These are phyloP conservation scores for Noccaea caerulescens DNA, from an alignment of 345 rosid genomes.

Conservation along the genomic window DNA sequence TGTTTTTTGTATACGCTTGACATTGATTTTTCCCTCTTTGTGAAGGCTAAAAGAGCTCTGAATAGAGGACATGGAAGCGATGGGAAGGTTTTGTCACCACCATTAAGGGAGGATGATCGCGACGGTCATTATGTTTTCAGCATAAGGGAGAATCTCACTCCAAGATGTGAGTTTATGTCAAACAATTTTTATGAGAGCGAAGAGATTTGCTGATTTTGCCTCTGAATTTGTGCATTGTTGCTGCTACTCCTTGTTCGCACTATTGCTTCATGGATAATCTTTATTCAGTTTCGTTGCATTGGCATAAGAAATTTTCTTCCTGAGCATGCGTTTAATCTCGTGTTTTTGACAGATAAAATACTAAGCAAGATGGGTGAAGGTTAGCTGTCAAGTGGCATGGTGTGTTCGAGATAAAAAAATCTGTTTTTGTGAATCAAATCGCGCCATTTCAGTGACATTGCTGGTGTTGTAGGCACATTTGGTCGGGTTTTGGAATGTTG, in stretches of 20 bases:
- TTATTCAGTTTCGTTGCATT: neutral
- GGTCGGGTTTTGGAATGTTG: conserved; percentile 90
- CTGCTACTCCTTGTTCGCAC: neutral
- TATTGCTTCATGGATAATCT: conserved; percentile 3
- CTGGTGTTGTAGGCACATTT: conserved; percentile 85
- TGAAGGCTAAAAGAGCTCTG: conserved; percentile 54
- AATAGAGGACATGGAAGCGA: conserved; percentile 42
- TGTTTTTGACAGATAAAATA: conserved; percentile 60
- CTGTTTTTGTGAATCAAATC: conserved; percentile 60
- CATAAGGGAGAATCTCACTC: conserved; percentile 75
- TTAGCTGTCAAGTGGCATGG: conserved; percentile 67
- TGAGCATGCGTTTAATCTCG: too few species aligned
- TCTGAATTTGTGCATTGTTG: neutral
- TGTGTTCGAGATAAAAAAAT: conserved; percentile 53
- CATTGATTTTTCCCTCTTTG: neutral
- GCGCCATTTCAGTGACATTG: conserved; percentile 68
- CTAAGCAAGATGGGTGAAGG: conserved; percentile 90
- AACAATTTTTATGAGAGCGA: neutral
- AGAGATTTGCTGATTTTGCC: neutral
- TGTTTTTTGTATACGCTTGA: neutral
- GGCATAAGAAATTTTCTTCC: neutral
- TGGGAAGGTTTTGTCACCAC: conserved; percentile 56
- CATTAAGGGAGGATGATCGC: conserved; percentile 65
- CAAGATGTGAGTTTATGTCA: conserved; percentile 60
- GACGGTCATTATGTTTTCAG: conserved; percentile 72